These are phyloP conservation scores for Zelonia costaricensis DNA, from an alignment of 208 protist genomes.

Conservation along the genomic window DNA sequence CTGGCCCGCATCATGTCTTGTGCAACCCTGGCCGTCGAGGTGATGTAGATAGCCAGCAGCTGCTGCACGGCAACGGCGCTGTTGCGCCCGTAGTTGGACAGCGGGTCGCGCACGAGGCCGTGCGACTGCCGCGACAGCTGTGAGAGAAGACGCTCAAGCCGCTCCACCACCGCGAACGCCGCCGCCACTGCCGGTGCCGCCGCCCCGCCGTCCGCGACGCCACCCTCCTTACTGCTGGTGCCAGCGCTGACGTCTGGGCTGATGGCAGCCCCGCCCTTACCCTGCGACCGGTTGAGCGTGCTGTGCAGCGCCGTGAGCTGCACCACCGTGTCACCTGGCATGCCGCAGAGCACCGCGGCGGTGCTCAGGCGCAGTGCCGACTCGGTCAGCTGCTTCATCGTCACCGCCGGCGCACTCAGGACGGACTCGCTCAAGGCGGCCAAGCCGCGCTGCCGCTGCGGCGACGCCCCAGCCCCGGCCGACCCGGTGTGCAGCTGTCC, in stretches of 20 bases:
- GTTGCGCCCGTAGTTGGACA: constrained; percentile 41
- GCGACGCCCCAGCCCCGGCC: background rate
- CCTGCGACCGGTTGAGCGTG: constrained; percentile 35
- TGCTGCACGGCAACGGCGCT: constrained; percentile 53
- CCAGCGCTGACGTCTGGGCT: background rate
- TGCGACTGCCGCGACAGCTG: constrained; percentile 36
- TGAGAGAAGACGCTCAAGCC: constrained; percentile 50
- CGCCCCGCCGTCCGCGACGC: background rate
- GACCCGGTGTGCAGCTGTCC: background rate
- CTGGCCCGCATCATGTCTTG: constrained; percentile 1
- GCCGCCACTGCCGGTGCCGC: constrained; percentile 1
- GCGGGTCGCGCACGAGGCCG: constrained; percentile 31
- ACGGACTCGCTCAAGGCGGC: background rate
- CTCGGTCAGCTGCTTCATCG: constrained; percentile 25
- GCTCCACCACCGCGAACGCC: constrained; percentile 43
- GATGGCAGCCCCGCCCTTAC: background rate
- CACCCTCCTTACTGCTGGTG: background rate
- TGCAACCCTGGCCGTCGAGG: constrained; percentile 35
- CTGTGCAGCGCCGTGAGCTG: constrained; percentile 69
- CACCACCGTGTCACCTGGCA: constrained; percentile 36
- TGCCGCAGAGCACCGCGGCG: constrained; percentile 36
- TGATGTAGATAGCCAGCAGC: constrained; percentile 58
- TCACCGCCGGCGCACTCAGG: background rate
- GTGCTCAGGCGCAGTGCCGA: constrained; percentile 40
- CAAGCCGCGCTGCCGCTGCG: background rate